These are phyloP conservation scores for Cordyceps cicadae DNA, from an alignment of 2,329 filamentous ascomycete species.

Conservation along the genomic window DNA sequence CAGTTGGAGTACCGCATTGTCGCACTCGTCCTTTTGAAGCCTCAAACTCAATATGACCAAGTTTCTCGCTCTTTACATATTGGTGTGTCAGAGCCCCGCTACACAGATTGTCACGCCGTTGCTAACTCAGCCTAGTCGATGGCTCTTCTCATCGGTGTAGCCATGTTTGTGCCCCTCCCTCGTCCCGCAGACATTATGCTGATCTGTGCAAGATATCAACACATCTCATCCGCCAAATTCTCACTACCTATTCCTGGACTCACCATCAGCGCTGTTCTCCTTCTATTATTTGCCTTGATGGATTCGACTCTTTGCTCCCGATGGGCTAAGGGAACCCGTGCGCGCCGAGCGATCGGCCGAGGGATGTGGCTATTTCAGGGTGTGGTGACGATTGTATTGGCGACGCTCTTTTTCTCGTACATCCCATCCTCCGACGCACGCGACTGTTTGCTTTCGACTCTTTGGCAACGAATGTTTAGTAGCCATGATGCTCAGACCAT, in stretches of 20 bases:
- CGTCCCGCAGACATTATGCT: not conserved
- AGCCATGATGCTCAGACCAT: conserved; percentile 40
- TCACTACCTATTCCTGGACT: not conserved
- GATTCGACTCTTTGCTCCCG: not conserved
- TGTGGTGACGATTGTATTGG: conserved; percentile 10
- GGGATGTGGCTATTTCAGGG: not conserved
- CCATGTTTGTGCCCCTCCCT: not conserved
- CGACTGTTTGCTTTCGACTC: conserved; percentile 14
- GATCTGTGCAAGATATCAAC: not conserved
- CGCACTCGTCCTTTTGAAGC: too few relatives aligned
- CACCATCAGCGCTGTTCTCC: not conserved
- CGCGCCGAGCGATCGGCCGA: not conserved
- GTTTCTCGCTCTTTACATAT: too few relatives aligned
- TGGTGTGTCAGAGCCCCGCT: too few relatives aligned
- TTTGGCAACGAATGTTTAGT: conserved; percentile 18
- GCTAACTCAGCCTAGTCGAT: not conserved
- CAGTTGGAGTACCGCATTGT: too few relatives aligned
- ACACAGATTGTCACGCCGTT: not conserved
- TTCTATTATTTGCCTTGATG: not conserved
- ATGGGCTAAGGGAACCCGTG: not conserved
- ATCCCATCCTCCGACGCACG: conserved; percentile 10
- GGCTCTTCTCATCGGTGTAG: not conserved
- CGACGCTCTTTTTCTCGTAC: conserved; percentile 16
- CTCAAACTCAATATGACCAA: too few relatives aligned
- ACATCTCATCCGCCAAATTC: not conserved